Percentiles rank a stretch among this genome's conserved stretches.
Evolutionary conservation across 208 protist species (phyloP).

Genomic region (Leishmania lainsoni): DNA sequence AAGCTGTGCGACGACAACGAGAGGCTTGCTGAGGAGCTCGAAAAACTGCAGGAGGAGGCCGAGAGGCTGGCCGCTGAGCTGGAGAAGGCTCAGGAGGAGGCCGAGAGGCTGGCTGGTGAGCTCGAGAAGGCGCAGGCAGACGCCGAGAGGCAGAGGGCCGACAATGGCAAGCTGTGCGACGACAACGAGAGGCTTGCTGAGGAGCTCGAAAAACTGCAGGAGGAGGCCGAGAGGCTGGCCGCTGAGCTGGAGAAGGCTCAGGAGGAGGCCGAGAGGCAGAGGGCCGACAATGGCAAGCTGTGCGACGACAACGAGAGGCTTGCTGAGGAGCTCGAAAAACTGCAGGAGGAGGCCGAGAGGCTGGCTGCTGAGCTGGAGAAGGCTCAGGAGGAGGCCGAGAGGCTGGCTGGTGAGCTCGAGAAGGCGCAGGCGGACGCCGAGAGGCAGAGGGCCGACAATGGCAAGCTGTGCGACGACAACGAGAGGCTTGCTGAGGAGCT

Average conservation of each 20-base stretch:
- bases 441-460: not conserved
- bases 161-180: not conserved
- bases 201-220: not conserved
- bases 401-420: not conserved
- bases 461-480: not conserved
- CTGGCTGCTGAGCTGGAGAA: not conserved
- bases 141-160: not conserved
- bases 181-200: not conserved
- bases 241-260: not conserved
- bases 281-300: not conserved
- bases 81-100: not conserved
- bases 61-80: not conserved
- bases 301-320: slow-evolving; percentile 7
- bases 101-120: not conserved
- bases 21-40: slow-evolving; percentile 3
- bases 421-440: not conserved
- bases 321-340: not conserved
- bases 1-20: slow-evolving; percentile 1
- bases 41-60: not conserved
- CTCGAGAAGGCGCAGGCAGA: not conserved
- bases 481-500: slow-evolving; percentile 8
- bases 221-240: not conserved
- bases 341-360: slow-evolving; percentile 1
- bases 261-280: not conserved
- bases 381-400: not conserved